Evolutionary conservation across 371 early-diverging fungal genomes (phyloP).

Genomic region (Blakeslea trispora): DNA sequence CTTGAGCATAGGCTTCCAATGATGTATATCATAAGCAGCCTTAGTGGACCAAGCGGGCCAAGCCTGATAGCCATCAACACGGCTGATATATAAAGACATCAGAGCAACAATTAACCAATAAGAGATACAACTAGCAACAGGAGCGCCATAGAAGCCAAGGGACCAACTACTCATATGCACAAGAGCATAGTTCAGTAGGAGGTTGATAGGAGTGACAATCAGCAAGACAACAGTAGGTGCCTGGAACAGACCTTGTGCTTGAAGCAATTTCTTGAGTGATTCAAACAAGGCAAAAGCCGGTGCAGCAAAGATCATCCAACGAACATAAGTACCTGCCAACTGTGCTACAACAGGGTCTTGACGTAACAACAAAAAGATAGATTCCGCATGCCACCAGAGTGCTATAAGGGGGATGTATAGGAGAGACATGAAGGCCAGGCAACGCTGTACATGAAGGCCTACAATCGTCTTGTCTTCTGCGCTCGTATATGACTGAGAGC

Average conservation of each 20-base stretch:
- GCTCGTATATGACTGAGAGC: constrained; percentile 82
- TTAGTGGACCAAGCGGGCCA: constrained; percentile 80
- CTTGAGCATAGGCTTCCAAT: constrained; percentile 63
- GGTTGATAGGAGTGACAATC: constrained; percentile 69
- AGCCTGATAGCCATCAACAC: constrained; percentile 63
- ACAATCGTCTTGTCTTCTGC: constrained; percentile 64
- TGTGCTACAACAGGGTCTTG: constrained; percentile 39
- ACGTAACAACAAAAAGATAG: constrained; percentile 44
- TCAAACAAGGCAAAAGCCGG: constrained; percentile 76
- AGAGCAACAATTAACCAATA: constrained; percentile 66
- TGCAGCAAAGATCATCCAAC: constrained; percentile 66
- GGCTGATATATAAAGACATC: constrained; percentile 62
- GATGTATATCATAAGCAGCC: constrained; percentile 50
- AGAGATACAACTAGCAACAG: constrained; percentile 72
- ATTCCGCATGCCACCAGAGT: constrained; percentile 72
- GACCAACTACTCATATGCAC: constrained; percentile 67
- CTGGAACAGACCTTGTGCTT: constrained; percentile 81
- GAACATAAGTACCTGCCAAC: constrained; percentile 52
- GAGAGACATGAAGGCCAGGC: constrained; percentile 65
- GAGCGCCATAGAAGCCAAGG: constrained; percentile 82
- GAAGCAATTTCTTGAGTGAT: constrained; percentile 74
- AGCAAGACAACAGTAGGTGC: constrained; percentile 70
- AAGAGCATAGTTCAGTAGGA: constrained; percentile 66
- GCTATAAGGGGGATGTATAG: constrained; percentile 66
- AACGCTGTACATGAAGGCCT: constrained; percentile 83